Evolutionary conservation across 768 basidiomycete species (phyloP).

Genomic region (Trametes gibbosa): DNA sequence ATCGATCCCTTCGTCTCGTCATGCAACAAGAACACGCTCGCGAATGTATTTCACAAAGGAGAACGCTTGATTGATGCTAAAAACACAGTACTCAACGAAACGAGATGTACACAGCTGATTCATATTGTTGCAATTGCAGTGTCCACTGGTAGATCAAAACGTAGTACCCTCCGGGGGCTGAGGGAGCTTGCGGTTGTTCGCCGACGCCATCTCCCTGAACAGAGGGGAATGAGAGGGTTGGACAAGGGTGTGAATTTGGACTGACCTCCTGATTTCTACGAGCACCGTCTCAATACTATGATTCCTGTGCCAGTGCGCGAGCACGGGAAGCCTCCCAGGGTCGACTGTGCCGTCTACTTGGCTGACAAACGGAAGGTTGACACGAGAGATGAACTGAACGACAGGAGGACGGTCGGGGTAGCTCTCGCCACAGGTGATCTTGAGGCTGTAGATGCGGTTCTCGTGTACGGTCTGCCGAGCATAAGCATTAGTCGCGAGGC

Average conservation of each 20-base stretch:
- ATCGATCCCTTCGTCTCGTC: neutral
- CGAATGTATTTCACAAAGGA: neutral
- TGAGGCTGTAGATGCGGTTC: slow-evolving; percentile 96
- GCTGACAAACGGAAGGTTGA: slow-evolving; percentile 92
- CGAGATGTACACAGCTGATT: slow-evolving; percentile 11
- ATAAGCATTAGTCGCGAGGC: slow-evolving; percentile 11
- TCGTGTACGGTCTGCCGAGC: slow-evolving; percentile 85
- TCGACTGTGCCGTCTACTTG: slow-evolving; percentile 77
- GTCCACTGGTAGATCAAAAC: slow-evolving; percentile 40
- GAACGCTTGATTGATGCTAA: slow-evolving; percentile 16
- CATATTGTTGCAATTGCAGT: neutral
- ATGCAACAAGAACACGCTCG: neutral
- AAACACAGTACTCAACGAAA: slow-evolving; percentile 19
- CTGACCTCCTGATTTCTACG: slow-evolving; percentile 90
- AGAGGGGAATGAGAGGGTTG: neutral
- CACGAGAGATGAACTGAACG: slow-evolving; percentile 82
- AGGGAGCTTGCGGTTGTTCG: slow-evolving; percentile 88
- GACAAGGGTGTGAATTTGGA: neutral
- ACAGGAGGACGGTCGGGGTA: slow-evolving; percentile 80
- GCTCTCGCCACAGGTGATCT: slow-evolving; percentile 73
- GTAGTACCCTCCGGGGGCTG: slow-evolving; percentile 89
- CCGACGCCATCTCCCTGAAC: slow-evolving; percentile 88
- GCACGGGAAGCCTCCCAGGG: slow-evolving; percentile 62
- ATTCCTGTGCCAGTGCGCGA: slow-evolving; percentile 71
- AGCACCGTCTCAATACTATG: slow-evolving; percentile 85